Base-by-base conservation (phyloP, 768 basidiomycete genomes). In the Rhodosporidiobolus sp. region DNA sequence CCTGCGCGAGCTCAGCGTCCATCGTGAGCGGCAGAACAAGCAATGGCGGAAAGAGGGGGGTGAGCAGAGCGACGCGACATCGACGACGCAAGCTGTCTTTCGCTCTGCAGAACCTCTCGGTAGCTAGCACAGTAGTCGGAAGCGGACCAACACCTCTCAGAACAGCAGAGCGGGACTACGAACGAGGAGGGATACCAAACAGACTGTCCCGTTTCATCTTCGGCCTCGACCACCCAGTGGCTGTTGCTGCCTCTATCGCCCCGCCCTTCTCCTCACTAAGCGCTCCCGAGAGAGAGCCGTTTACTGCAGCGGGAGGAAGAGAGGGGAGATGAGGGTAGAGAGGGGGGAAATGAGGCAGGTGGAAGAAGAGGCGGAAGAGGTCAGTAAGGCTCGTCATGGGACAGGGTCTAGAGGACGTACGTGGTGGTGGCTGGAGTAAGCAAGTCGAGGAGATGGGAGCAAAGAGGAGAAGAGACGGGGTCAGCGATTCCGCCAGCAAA, bases 361-460 rank as follows among this genome's bases (percentile, higher is more conserved):
- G 35, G 22, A 63, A 17, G 8, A 30, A 0, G 32, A 30, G 67
- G 56, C 53, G n/a, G n/a, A 32, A 43, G 8, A 59, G 50, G 38
- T 38, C 30, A 28, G 60, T 49, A 38, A 34, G 24, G 24, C 1
- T 46, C n/a, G 11, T 8, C 5, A 5, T 4, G 10, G 12, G n/a
- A 8, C 17, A 0, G 22, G 6, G 1, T 12, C 20, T 28, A 48
- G 28, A 8, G 16, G 9, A 66, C 65, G 57, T 28, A 66, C 65
- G 65, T 66, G 65, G 65, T 66, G 65, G 65, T 66, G 58, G 65
- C 65, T 66, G 57, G n/a, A n/a, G n/a, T n/a, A n/a, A 43, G 38
- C 32, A 30, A 6, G 28, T 0, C 22, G 10, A 17, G 34, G 56
- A 2, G 45, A 38, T 2, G 46, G 48, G 28, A 34, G 22, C 5